Evolutionary conservation across 192 early-diverging fungal genomes (phyloP).

Genomic region (Backusella morwellensis): DNA sequence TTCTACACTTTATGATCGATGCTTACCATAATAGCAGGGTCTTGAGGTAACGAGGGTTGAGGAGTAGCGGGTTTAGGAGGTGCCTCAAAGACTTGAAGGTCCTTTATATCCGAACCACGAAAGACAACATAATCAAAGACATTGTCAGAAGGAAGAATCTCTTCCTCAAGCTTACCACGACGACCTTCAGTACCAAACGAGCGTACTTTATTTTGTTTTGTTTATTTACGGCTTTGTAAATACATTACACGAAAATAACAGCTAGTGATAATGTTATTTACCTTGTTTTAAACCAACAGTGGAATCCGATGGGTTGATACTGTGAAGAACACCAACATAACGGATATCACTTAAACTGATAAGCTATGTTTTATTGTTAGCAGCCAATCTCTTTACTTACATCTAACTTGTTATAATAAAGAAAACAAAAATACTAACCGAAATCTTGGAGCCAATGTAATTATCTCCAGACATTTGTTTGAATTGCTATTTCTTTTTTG

Average conservation of each 20-base stretch:
- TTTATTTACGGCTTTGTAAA: neutral
- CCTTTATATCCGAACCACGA: conserved; percentile 90
- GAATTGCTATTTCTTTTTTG: neutral
- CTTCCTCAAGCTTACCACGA: conserved; percentile 68
- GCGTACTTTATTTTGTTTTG: conserved; percentile 71
- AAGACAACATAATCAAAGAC: conserved; percentile 94
- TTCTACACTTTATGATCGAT: neutral
- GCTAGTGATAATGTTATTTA: conserved; percentile 56
- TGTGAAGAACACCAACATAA: conserved; percentile 87
- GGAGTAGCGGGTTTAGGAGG: conserved; percentile 47
- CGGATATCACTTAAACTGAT: conserved; percentile 89
- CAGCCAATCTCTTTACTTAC: neutral
- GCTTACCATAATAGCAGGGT: conserved; percentile 72
- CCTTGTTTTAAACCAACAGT: conserved; percentile 91
- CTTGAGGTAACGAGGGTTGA: conserved; percentile 65
- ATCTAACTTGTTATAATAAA: conserved; percentile 34
- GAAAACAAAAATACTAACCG: conserved; percentile 13
- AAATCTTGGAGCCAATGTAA: conserved; percentile 63
- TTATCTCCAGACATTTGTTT: conserved; percentile 35
- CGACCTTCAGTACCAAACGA: conserved; percentile 98
- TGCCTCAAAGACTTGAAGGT: conserved; percentile 67
- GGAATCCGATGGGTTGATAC: conserved; percentile 81
- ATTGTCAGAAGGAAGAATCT: conserved; percentile 83
- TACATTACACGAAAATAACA: neutral
- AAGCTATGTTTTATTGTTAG: conserved; percentile 41